Percentiles rank a stretch among this genome's conserved stretches.
These are phyloP conservation scores for Herpotrichia juniperi DNA, from an alignment of 2,329 filamentous ascomycete genomes.

Conservation along the genomic window DNA sequence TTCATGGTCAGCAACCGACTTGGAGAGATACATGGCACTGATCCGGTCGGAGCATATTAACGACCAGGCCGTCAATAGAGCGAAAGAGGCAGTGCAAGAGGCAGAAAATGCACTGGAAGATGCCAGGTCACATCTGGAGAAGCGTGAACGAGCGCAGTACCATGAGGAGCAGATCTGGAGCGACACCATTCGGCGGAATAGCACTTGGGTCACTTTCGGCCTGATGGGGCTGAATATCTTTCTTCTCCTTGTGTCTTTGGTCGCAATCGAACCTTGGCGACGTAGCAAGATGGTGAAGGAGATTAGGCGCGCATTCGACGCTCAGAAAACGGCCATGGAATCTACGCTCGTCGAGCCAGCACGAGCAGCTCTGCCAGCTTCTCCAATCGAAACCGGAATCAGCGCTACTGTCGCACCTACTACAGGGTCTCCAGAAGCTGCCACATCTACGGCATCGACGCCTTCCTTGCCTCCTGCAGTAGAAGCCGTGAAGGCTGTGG, in stretches of 20 bases:
- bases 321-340: slow-evolving; percentile 31
- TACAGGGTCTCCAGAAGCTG: slow-evolving; percentile 10
- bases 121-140: slow-evolving; percentile 75
- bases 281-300: slow-evolving; percentile 79
- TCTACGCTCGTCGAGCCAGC: slow-evolving; percentile 11
- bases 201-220: slow-evolving; percentile 98
- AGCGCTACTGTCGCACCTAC: slow-evolving; percentile 25
- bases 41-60: slow-evolving; percentile 94
- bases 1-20: slow-evolving; percentile 82
- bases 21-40: slow-evolving; percentile 92
- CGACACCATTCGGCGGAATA: slow-evolving; percentile 93
- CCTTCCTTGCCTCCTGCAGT: slow-evolving; percentile 3
- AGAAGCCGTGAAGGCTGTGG: background rate
- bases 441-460: background rate
- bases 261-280: slow-evolving; percentile 93
- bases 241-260: slow-evolving; percentile 83
- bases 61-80: slow-evolving; percentile 78
- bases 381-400: slow-evolving; percentile 23
- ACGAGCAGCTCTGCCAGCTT: slow-evolving; percentile 4
- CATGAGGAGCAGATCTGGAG: slow-evolving; percentile 99
- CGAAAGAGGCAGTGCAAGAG: slow-evolving; percentile 73
- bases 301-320: slow-evolving; percentile 54
- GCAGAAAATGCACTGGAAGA: slow-evolving; percentile 83
- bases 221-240: slow-evolving; percentile 97
- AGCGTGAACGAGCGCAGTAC: slow-evolving; percentile 86